Evolutionary conservation across 495 filamentous ascomycete genomes (phyloP).

Genomic region (Bryoglossum gracile): DNA sequence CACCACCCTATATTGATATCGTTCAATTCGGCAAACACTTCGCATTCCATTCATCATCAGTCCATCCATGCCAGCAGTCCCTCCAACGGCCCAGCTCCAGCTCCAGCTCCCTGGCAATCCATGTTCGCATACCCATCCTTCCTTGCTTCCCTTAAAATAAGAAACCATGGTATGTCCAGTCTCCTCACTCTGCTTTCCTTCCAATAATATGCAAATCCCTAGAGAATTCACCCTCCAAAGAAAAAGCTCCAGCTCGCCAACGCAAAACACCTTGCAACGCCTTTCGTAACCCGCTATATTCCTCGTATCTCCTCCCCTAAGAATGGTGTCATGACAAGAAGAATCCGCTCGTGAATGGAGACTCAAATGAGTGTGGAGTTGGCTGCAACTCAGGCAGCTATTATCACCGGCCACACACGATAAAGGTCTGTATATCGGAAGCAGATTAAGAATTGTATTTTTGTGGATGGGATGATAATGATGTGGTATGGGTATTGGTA

Average conservation of each 20-base stretch:
- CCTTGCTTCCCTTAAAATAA: conserved; percentile 8
- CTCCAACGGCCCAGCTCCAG: not conserved
- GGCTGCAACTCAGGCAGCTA: conserved; percentile 7
- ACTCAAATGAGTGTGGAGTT: conserved; percentile 21
- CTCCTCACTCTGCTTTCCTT: conserved; percentile 2
- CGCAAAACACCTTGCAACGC: conserved; percentile 20
- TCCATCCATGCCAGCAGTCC: not conserved
- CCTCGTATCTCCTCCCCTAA: conserved; percentile 12
- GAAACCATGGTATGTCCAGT: conserved; percentile 25
- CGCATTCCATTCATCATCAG: conserved; percentile 3
- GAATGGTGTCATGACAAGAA: conserved; percentile 11
- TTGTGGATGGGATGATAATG: too few relatives aligned
- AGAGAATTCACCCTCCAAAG: conserved; percentile 6
- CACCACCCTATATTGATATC: not conserved
- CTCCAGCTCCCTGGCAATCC: not conserved
- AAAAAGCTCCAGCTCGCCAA: conserved; percentile 1
- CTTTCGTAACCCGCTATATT: conserved; percentile 13
- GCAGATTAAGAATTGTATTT: conserved; percentile 21
- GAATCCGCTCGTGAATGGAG: conserved; percentile 7
- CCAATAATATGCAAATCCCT: conserved; percentile 17
- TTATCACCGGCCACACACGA: conserved; percentile 9
- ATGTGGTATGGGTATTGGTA: too few relatives aligned
- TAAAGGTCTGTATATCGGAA: conserved; percentile 24
- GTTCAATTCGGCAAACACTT: not conserved
- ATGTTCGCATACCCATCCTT: conserved; percentile 8